Base-by-base conservation (phyloP, 2,329 filamentous ascomycete genomes). In the Penicillium corylophilum region DNA sequence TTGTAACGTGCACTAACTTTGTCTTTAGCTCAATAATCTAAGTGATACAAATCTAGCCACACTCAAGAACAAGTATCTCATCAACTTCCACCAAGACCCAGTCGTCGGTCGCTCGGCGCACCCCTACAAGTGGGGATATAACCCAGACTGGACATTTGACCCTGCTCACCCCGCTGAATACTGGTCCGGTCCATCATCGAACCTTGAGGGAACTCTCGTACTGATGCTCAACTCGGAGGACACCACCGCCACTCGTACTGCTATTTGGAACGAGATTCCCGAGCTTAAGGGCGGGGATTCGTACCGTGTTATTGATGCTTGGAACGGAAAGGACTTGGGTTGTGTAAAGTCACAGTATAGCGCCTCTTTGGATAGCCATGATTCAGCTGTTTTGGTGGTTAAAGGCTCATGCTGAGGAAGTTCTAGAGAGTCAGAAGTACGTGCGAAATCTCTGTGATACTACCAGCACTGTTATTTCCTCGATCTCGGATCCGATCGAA, bases 61-160 rank as follows among this genome's bases (percentile, higher is more conserved):
- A 10, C 61, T 81, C 1, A 68, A 69, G 15, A 81, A 80, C 51
- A 48, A 58, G 23, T 59, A 66, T n/a, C 60, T 74, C 0, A 53
- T 74, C 4, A 55, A 63, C 7, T 74, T 80, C 64, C 77, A 78
- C 58, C 79, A 82, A 59, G 78, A 81, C 50, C 63, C 69, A 0
- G 56, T 69, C 2, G 57, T 71, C 16, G 78, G 77, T 1, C 64
- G 59, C 2, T 69, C 77, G 2, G 77, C 77, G 0, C 67, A 63
- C 57, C 79, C 78, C 0, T 70, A 74, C 40, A 68, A 73, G 58
- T 67, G 66, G 63, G 69, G 68, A 12, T 70, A 69, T 31, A 71
- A 68, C 31, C 46, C 60, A 2, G 66, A 71, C 55, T 65, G 64
- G 56, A 71, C 69, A 2, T 71, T 68, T 33, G 65, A 71, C 42